Evolutionary conservation across 1,284 basidiomycete species (phyloP).

Genomic region (Sphaerobolus stellatus): DNA sequence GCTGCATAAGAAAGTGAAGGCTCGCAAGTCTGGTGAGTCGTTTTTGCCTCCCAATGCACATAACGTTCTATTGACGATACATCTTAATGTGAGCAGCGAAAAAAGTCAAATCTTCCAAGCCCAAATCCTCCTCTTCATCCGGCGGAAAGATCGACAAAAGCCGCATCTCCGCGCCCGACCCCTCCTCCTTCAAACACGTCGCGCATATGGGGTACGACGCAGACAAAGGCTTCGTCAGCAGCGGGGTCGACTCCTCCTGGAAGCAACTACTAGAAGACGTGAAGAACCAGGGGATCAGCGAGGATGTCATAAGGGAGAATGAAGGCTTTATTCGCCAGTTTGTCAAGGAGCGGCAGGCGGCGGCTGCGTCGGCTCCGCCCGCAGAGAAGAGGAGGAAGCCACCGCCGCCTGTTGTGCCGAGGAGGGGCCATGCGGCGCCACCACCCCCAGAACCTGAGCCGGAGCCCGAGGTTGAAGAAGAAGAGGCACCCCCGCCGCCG

Average conservation of each 20-base stretch:
- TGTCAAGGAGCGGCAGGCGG: slow-evolving; percentile 58
- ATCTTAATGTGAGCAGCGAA: too few relatives aligned
- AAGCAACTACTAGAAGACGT: slow-evolving; percentile 74
- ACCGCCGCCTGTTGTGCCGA: slow-evolving; percentile 43
- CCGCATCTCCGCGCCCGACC: slow-evolving; percentile 81
- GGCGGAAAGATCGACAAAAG: slow-evolving; percentile 85
- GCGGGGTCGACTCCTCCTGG: slow-evolving; percentile 94
- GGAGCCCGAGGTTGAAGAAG: background rate
- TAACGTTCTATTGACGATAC: slow-evolving; percentile 6
- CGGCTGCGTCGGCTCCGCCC: slow-evolving; percentile 27
- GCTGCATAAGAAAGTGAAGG: slow-evolving; percentile 87
- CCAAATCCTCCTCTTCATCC: slow-evolving; percentile 17
- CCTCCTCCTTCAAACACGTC: slow-evolving; percentile 84
- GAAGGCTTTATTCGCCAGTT: slow-evolving; percentile 90
- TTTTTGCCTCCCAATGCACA: slow-evolving; percentile 21
- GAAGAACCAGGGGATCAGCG: slow-evolving; percentile 67
- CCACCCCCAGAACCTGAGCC: slow-evolving; percentile 17
- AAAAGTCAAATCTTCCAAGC: slow-evolving; percentile 34
- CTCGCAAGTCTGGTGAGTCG: slow-evolving; percentile 64
- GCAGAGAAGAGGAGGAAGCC: slow-evolving; percentile 48
- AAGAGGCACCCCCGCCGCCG: slow-evolving; percentile 25
- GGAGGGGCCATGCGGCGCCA: slow-evolving; percentile 14
- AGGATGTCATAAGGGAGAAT: slow-evolving; percentile 66
- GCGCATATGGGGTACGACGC: slow-evolving; percentile 95
- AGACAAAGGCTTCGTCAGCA: slow-evolving; percentile 83